Conservation (phyloP, 805 yeast species). For the Debaryomyces maramus region DNA sequence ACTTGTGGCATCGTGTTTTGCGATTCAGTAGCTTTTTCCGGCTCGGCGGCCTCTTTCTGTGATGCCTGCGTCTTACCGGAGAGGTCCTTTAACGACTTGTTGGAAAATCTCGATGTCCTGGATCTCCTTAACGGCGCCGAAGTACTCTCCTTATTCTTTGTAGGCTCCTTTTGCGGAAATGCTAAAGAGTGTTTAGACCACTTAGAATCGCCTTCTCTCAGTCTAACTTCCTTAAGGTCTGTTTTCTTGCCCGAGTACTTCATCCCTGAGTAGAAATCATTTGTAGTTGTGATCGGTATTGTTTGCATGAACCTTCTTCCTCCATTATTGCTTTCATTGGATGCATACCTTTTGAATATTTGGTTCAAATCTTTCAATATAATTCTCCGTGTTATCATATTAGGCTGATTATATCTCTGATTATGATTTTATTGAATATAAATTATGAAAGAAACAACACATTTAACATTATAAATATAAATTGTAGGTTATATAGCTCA, state of each 20-base stretch:
- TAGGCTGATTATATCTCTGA: background rate
- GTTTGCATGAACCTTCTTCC: slow-evolving; percentile 38
- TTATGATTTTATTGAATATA: background rate
- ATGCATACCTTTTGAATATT: slow-evolving; percentile 15
- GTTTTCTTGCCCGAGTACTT: slow-evolving; percentile 14
- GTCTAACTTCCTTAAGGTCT: slow-evolving; percentile 5
- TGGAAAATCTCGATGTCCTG: slow-evolving; percentile 29
- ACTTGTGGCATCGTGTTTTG: slow-evolving; percentile 5
- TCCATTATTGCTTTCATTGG: slow-evolving; percentile 23
- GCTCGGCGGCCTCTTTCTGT: slow-evolving; percentile 1
- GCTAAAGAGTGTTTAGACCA: slow-evolving; percentile 35
- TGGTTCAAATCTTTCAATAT: slow-evolving; percentile 7
- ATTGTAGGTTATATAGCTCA: background rate
- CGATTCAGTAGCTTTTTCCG: slow-evolving; percentile 4
- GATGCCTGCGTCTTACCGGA: slow-evolving; percentile 1
- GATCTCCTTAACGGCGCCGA: slow-evolving; percentile 29
- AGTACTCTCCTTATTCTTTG: slow-evolving; percentile 4
- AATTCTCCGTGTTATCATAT: slow-evolving; percentile 11
- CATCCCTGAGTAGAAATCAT: slow-evolving; percentile 22
- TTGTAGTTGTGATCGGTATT: slow-evolving; percentile 16
- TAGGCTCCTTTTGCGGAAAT: slow-evolving; percentile 6
- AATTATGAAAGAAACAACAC: slow-evolving; percentile 3
- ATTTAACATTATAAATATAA: slow-evolving; percentile 1
- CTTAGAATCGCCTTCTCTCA: too few relatives aligned
- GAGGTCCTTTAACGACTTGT: slow-evolving; percentile 10